A percentile compares a stretch with the other conserved stretches of the same genome.
phyloP scores from a whole-genome alignment of 345 rosid genomes.

The Syzygium jambos region DNA sequence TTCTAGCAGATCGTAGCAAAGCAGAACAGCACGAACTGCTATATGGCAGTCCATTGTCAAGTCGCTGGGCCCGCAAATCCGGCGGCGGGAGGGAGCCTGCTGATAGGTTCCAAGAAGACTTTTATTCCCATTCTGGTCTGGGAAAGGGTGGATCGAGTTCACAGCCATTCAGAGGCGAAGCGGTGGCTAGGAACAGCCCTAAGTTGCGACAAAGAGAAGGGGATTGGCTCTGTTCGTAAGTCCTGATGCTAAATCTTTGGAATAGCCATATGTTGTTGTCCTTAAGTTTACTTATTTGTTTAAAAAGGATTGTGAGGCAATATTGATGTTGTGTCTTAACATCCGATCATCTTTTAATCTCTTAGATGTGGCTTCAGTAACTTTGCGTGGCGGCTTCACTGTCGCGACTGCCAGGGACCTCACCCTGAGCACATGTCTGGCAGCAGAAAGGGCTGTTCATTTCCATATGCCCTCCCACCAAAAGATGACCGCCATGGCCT shows the following conservation, averaged over 20 bases:
- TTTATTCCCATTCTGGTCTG: constrained; percentile 54
- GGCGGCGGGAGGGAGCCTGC: too few relatives aligned
- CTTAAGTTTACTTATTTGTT: background rate
- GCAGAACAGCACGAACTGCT: too few relatives aligned
- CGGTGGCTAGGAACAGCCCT: constrained; percentile 40
- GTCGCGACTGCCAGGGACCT: too few relatives aligned
- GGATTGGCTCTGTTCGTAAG: constrained; percentile 84
- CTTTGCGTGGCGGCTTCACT: too few relatives aligned
- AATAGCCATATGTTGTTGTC: background rate
- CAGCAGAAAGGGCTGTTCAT: too few relatives aligned
- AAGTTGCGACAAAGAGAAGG: constrained; percentile 92
- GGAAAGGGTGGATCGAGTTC: constrained; percentile 56
- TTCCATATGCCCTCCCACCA: constrained; percentile 21
- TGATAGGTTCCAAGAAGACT: too few relatives aligned
- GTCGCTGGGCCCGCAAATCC: too few relatives aligned
- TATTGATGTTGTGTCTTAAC: background rate
- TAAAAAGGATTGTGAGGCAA: background rate
- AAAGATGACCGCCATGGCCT: constrained; percentile 42
- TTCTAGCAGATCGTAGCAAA: too few relatives aligned
- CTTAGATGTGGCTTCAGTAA: constrained; percentile 63
- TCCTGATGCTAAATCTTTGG: background rate
- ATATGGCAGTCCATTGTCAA: too few relatives aligned
- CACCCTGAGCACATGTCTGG: too few relatives aligned
- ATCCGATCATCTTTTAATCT: constrained; percentile 2
- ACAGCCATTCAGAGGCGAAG: constrained; percentile 39